Conservation (phyloP, 2,329 filamentous ascomycete species). For the Colletotrichum costaricense region DNA sequence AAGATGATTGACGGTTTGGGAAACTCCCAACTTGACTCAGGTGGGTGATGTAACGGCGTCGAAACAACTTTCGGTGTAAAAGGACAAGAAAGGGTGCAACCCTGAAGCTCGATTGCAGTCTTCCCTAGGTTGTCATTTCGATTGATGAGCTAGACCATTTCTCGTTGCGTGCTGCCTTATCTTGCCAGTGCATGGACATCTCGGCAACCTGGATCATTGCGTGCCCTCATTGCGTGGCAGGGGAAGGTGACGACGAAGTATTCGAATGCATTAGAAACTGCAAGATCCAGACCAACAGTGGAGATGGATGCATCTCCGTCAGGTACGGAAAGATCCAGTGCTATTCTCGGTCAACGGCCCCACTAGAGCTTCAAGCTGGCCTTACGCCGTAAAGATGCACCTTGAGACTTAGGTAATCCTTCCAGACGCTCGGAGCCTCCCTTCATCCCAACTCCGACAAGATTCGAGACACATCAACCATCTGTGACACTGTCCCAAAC, state of each 20-base stretch:
- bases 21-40: not conserved
- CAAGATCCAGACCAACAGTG: not conserved
- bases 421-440: slow-evolving; percentile 30
- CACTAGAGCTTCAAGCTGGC: not conserved
- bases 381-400: not conserved
- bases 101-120: not conserved
- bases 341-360: not conserved
- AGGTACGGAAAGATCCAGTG: too few relatives aligned
- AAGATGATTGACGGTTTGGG: not conserved
- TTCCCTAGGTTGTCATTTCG: not conserved
- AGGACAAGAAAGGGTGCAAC: not conserved
- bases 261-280: not conserved
- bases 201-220: not conserved
- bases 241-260: not conserved
- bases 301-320: not conserved
- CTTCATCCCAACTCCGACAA: slow-evolving; percentile 31
- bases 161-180: too few relatives aligned
- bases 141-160: not conserved
- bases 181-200: not conserved
- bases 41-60: not conserved
- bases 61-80: not conserved
- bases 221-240: not conserved
- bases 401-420: slow-evolving; percentile 27
- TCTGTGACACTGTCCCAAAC: slow-evolving; percentile 34
- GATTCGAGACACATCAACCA: slow-evolving; percentile 32